Conservation (phyloP, 1,284 basidiomycete genomes). For the Ganoderma leucocontextum region DNA sequence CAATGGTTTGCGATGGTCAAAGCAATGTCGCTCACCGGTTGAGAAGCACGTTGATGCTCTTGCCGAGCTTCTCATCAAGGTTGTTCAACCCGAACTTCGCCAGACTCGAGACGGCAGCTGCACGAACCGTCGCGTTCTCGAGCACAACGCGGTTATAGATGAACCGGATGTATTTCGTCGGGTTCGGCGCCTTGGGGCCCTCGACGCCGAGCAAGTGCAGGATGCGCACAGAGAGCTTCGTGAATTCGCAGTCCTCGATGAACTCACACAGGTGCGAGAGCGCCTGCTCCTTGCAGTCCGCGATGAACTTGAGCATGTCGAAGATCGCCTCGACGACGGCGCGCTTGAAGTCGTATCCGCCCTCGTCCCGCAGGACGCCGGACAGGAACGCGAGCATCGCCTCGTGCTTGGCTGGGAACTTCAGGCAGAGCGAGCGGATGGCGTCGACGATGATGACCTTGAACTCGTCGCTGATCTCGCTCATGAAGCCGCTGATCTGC, state of each 20-base stretch:
- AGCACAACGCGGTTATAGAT: constrained; percentile 99
- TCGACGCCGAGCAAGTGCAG: constrained; percentile 95
- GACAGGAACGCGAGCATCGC: constrained; percentile 96
- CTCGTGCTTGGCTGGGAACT: constrained; percentile 97
- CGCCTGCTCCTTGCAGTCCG: constrained; percentile 95
- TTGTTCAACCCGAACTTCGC: constrained; percentile 97
- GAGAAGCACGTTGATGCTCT: constrained; percentile 88
- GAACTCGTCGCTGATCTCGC: constrained; percentile 99
- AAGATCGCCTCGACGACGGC: constrained; percentile 99
- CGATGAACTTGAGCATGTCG: constrained; percentile 99
- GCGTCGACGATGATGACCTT: constrained; percentile 99
- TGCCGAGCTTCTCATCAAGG: constrained; percentile 79
- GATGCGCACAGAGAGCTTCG: constrained; percentile 97
- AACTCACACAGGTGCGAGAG: constrained; percentile 99
- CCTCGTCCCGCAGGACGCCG: constrained; percentile 94
- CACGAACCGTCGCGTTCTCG: constrained; percentile 97
- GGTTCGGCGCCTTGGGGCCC: constrained; percentile 94
- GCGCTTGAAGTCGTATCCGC: constrained; percentile 99
- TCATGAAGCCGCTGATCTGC: constrained; percentile 99
- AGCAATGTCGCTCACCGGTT: constrained; percentile 41
- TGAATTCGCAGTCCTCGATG: constrained; percentile 99
- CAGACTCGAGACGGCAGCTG: constrained; percentile 93
- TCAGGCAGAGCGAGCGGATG: constrained; percentile 97
- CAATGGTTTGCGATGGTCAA: no score
- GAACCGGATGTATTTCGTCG: constrained; percentile 98